A percentile compares a stretch with the other conserved stretches of the same genome.
phyloP scores from a whole-genome alignment of 192 early-diverging fungal genomes.

The Chytriomyces hyalinus region DNA sequence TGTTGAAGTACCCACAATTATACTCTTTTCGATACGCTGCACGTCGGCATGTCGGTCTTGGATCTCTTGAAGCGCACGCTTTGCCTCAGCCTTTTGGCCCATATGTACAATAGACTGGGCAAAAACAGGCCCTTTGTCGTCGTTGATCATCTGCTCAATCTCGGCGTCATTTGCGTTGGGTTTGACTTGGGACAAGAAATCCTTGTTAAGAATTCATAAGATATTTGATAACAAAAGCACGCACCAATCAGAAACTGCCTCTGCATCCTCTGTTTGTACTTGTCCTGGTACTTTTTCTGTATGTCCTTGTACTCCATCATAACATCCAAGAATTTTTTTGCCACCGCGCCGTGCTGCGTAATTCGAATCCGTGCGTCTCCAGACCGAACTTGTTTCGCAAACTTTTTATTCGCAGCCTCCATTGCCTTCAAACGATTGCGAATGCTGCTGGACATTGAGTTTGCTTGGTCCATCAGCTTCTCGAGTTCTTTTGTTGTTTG shows the following conservation, averaged over 20 bases:
- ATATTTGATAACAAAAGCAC: neutral
- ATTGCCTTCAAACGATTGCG: slow-evolving; percentile 59
- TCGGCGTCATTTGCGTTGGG: slow-evolving; percentile 79
- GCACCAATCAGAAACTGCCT: slow-evolving; percentile 83
- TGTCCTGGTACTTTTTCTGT: slow-evolving; percentile 79
- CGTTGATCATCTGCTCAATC: slow-evolving; percentile 74
- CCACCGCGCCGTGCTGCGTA: slow-evolving; percentile 51
- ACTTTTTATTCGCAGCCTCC: slow-evolving; percentile 55
- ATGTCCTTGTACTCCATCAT: slow-evolving; percentile 79
- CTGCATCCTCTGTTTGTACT: slow-evolving; percentile 83
- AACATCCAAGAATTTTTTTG: slow-evolving; percentile 62
- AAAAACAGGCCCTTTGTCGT: slow-evolving; percentile 79
- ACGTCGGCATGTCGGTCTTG: slow-evolving; percentile 86
- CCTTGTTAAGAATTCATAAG: neutral
- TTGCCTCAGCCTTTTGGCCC: slow-evolving; percentile 73
- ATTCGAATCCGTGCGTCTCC: slow-evolving; percentile 55
- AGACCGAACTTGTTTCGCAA: slow-evolving; percentile 43
- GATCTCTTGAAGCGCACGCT: slow-evolving; percentile 77
- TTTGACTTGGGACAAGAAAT: slow-evolving; percentile 61
- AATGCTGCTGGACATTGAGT: slow-evolving; percentile 46
- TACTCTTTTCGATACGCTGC: slow-evolving; percentile 84
- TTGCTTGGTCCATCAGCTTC: slow-evolving; percentile 54
- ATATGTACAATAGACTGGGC: slow-evolving; percentile 75
- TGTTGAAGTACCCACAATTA: slow-evolving; percentile 63
- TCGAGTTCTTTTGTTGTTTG: slow-evolving; percentile 57